Evolutionary conservation across 768 basidiomycete species (phyloP).

Genomic region (Amanita inopinata): DNA sequence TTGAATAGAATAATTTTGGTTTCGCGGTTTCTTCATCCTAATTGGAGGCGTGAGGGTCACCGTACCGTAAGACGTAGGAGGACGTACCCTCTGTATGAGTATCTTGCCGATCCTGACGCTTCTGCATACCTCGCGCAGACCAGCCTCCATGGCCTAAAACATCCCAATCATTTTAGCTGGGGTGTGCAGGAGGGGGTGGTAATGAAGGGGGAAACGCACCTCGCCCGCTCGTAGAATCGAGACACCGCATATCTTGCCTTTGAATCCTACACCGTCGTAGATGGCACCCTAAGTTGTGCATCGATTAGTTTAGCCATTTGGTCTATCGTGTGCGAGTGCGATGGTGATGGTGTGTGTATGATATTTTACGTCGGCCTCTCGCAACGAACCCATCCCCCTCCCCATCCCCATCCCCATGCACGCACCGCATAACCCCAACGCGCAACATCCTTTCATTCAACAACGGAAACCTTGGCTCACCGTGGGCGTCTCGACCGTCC

Average conservation of each 20-base stretch:
- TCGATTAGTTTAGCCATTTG: no score
- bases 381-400: no score
- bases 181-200: not conserved
- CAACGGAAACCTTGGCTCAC: conserved; percentile 29
- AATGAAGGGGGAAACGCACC: conserved; percentile 29
- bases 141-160: conserved; percentile 92
- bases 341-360: no score
- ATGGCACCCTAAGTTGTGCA: conserved; percentile 47
- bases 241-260: conserved; percentile 94
- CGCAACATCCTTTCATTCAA: not conserved
- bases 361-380: no score
- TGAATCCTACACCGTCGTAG: conserved; percentile 90
- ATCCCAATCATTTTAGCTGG: no score
- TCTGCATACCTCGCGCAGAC: conserved; percentile 90
- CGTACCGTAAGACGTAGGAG: not conserved
- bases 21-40: conserved; percentile 92
- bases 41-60: not conserved
- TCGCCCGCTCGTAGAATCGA: conserved; percentile 93
- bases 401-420: not conserved
- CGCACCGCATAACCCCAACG: not conserved
- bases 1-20: conserved; percentile 89
- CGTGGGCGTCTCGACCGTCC: conserved; percentile 76
- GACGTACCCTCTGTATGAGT: conserved; percentile 81
- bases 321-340: no score
- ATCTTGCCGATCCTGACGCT: conserved; percentile 96